Evolutionary conservation across 768 basidiomycete species (phyloP), one percentile per base, ranked within the genome.

Genomic region (Termitomyces sp.): DNA sequence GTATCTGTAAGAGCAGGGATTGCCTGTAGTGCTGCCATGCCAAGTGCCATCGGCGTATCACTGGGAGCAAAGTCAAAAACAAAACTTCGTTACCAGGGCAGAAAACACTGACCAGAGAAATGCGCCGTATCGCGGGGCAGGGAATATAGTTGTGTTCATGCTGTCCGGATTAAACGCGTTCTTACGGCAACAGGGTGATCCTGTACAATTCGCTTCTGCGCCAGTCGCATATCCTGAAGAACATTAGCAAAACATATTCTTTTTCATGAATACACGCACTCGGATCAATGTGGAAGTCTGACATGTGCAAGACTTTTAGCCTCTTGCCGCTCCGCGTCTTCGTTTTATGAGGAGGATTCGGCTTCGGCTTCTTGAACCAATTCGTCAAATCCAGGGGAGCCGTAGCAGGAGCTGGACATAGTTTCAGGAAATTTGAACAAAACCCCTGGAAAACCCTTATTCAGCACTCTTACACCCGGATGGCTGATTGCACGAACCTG

Each of bases 331-430:
- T 88, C 16, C 80, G 78, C 67, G 77, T 76, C 68, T 78, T 87
- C 0, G 77, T 76, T 9, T 75, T 60, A n/a, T 87, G 87, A 13
- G 86, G 77, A 4, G 85, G 84, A 31, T 79, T 78, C 1, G 89
- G 89, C 67, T 91, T 92, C 3, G 88, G 87, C 69, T 89, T 91
- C 31, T 81, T 75, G 70, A 91, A 92, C 86, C 89, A 91, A 13
- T 73, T 73, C 1, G 81, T 85, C 36, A 86, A 66, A 66, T 92
- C 80, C 62, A 92, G 75, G 4, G 86, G 77, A 7, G 83, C 70
- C 1, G 87, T 80, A 0, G 81, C 75, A 9, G 87, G 84, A 20
- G 78, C 72, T 5, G 86, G 72, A 65, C 89, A 89, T 58, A 81
- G 63, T 49, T 58, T n/a, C 15, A 86, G 69, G 68, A 88, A 86